Evolutionary conservation across 495 filamentous ascomycete genomes (phyloP).

Genomic region (Podospora comata): DNA sequence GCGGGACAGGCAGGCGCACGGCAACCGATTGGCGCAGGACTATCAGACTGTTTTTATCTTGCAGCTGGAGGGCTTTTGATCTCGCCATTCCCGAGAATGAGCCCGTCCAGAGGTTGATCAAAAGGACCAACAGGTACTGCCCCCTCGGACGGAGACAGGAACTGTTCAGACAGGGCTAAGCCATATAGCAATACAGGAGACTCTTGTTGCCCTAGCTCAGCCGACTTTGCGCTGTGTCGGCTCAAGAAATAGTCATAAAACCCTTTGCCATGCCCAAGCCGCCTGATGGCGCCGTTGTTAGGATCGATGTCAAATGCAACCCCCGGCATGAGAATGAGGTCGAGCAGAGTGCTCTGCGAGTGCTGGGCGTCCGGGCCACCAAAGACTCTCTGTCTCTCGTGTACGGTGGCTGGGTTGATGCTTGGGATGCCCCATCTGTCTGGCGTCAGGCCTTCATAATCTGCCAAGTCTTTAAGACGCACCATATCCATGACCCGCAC

Average conservation of each 20-base stretch:
- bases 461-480: slow-evolving; percentile 62
- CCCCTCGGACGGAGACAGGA: slow-evolving; percentile 54
- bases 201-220: slow-evolving; percentile 40
- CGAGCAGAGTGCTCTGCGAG: slow-evolving; percentile 54
- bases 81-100: slow-evolving; percentile 47
- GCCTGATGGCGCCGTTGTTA: slow-evolving; percentile 50
- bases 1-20: slow-evolving; percentile 17
- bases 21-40: slow-evolving; percentile 11
- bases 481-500: slow-evolving; percentile 90
- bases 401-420: slow-evolving; percentile 58
- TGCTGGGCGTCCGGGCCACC: slow-evolving; percentile 49
- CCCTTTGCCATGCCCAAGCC: slow-evolving; percentile 92
- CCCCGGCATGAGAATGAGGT: slow-evolving; percentile 89
- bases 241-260: slow-evolving; percentile 94
- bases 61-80: slow-evolving; percentile 32
- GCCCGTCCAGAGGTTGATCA: slow-evolving; percentile 47
- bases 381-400: slow-evolving; percentile 64
- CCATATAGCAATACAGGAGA: slow-evolving; percentile 65
- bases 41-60: slow-evolving; percentile 16
- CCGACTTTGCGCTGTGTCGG: slow-evolving; percentile 56
- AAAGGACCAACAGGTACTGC: slow-evolving; percentile 41
- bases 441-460: slow-evolving; percentile 69
- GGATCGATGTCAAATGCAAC: slow-evolving; percentile 78
- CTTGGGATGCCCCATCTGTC: slow-evolving; percentile 95
- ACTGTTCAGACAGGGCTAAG: slow-evolving; percentile 82